phyloP scores from a whole-genome alignment of 176 grass and related monocot genomes.

The Aegilops sharonensis region DNA sequence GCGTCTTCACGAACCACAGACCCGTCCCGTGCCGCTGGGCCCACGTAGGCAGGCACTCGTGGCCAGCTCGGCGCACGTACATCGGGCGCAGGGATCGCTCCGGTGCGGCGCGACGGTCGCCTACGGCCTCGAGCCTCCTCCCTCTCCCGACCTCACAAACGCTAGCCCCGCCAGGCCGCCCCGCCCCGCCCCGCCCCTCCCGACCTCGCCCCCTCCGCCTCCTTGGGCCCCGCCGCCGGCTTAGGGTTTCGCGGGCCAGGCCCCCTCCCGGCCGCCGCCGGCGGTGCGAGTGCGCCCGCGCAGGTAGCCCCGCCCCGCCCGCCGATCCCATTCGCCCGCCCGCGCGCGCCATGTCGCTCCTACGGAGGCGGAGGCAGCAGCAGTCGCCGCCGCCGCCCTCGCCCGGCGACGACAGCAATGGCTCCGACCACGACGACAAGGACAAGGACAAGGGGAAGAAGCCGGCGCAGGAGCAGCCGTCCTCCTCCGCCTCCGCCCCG shows the following conservation, averaged over 20 bases:
- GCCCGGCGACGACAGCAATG: conserved; percentile 26
- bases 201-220: conserved; percentile 35
- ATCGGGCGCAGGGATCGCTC: conserved; percentile 12
- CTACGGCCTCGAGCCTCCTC: not conserved
- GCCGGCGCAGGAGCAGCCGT: not conserved
- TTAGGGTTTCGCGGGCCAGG: conserved; percentile 24
- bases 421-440: conserved; percentile 38
- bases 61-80: not conserved
- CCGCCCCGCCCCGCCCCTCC: conserved; percentile 15
- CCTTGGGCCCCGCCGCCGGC: conserved; percentile 24
- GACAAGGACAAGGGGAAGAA: conserved; percentile 33
- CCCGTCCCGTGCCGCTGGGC: not conserved
- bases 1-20: not conserved
- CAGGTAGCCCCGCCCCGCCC: conserved; percentile 22
- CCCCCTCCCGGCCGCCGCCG: not conserved
- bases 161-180: conserved; percentile 28
- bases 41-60: not conserved
- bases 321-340: not conserved
- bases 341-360: conserved; percentile 58
- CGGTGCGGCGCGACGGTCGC: conserved; percentile 24
- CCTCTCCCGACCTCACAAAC: conserved; percentile 25
- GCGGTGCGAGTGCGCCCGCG: conserved; percentile 33
- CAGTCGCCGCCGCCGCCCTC: conserved; percentile 35
- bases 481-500: conserved; percentile 1
- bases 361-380: conserved; percentile 62